phyloP scores from a whole-genome alignment of 495 filamentous ascomycete genomes.

The Amorphotheca resinae region DNA sequence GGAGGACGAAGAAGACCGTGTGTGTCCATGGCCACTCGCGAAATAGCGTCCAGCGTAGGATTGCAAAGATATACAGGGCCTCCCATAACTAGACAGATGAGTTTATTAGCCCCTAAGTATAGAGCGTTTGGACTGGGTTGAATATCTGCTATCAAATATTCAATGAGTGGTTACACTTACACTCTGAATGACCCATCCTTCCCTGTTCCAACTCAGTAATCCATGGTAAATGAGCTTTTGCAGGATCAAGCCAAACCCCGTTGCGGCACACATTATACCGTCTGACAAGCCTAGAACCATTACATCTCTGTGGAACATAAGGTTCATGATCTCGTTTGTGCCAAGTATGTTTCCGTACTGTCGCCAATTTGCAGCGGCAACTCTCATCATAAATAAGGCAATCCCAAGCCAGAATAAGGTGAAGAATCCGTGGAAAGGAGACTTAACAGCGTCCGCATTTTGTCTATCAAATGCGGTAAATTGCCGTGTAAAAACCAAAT shows the following conservation, averaged over 20 bases:
- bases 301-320: conserved; percentile 58
- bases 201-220: conserved; percentile 46
- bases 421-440: conserved; percentile 64
- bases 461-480: conserved; percentile 61
- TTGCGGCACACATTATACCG: conserved; percentile 47
- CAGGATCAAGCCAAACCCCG: conserved; percentile 44
- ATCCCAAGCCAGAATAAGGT: conserved; percentile 64
- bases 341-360: conserved; percentile 49
- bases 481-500: conserved; percentile 54
- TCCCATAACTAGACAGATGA: conserved; percentile 44
- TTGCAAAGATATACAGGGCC: conserved; percentile 40
- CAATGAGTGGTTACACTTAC: conserved; percentile 22
- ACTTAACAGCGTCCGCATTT: conserved; percentile 41
- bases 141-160: background rate
- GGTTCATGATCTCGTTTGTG: conserved; percentile 50
- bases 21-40: conserved; percentile 70
- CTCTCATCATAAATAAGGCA: conserved; percentile 45
- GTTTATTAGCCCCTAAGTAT: background rate
- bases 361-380: conserved; percentile 52
- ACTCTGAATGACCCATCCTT: conserved; percentile 59
- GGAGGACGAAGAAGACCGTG: conserved; percentile 57
- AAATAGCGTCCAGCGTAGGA: conserved; percentile 47
- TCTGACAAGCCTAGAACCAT: conserved; percentile 52
- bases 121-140: background rate
- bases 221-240: conserved; percentile 42